Evolutionary conservation across 106 monocot genomes (phyloP).

Genomic region (Dioscorea zingiberensis): DNA sequence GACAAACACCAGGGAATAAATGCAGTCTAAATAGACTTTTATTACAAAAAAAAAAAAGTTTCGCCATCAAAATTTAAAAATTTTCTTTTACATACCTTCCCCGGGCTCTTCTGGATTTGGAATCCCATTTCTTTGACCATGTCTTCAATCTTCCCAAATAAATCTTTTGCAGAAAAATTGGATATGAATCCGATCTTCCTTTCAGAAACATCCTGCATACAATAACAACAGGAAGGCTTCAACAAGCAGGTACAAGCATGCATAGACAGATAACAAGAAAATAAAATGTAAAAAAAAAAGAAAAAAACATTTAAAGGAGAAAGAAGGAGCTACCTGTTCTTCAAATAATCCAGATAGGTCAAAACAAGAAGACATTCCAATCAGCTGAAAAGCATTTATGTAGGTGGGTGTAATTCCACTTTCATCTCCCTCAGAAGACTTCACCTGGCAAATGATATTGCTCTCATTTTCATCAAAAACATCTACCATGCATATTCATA

Average conservation of each 20-base stretch:
- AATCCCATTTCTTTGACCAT: constrained; percentile 73
- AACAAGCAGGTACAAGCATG: no score
- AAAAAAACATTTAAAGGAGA: no score
- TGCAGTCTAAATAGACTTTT: no score
- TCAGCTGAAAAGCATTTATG: constrained; percentile 89
- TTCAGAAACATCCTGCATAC: constrained; percentile 63
- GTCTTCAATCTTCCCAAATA: constrained; percentile 66
- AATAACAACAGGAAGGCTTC: background rate
- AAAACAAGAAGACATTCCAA: constrained; percentile 87
- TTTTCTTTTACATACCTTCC: constrained; percentile 39
- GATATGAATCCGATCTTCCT: constrained; percentile 88
- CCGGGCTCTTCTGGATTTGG: constrained; percentile 45
- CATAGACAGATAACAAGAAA: background rate
- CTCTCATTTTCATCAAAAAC: background rate
- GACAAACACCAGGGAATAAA: no score
- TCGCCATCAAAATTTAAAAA: background rate
- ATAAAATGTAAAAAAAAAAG: no score
- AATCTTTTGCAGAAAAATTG: constrained; percentile 49
- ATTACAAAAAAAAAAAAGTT: no score
- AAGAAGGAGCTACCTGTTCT: constrained; percentile 50
- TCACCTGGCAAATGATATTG: constrained; percentile 3
- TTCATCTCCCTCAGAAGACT: constrained; percentile 29
- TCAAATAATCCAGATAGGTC: constrained; percentile 98
- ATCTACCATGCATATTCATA: background rate
- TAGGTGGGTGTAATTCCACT: constrained; percentile 17